A percentile compares a stretch with the other conserved stretches of the same genome.
These are phyloP conservation scores for Aureobasidium subglaciale DNA, from an alignment of 2,329 filamentous ascomycete species.

Conservation along the genomic window DNA sequence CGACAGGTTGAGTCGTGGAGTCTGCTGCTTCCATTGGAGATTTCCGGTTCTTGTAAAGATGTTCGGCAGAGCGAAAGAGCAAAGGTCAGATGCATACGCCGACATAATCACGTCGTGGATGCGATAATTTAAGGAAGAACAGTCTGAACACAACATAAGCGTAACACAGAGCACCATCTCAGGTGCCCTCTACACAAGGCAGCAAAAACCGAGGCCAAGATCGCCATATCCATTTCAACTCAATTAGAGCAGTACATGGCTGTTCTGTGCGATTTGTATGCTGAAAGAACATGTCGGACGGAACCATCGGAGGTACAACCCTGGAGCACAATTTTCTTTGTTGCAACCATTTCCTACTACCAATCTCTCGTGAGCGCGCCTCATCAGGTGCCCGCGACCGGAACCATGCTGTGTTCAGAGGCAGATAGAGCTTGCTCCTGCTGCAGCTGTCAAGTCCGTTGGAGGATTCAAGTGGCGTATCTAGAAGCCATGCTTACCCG, in stretches of 20 bases:
- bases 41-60: background rate
- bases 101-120: background rate
- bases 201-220: background rate
- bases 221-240: background rate
- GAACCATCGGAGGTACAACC: background rate
- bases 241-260: conserved; percentile 5
- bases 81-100: background rate
- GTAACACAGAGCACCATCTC: background rate
- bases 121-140: background rate
- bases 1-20: background rate
- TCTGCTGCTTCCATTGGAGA: background rate
- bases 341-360: background rate
- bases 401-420: background rate
- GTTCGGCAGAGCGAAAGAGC: background rate
- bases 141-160: background rate
- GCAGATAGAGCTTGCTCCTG: background rate
- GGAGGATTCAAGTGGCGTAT: background rate
- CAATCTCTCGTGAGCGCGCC: background rate
- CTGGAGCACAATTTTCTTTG: background rate
- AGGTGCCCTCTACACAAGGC: background rate
- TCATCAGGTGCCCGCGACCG: background rate
- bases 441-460: background rate
- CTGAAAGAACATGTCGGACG: background rate
- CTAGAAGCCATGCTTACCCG: background rate
- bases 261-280: conserved; percentile 7